phyloP scores from a whole-genome alignment of 225 moss, liverwort and hornwort species.

The Pseudisothecium myosuroides region DNA sequence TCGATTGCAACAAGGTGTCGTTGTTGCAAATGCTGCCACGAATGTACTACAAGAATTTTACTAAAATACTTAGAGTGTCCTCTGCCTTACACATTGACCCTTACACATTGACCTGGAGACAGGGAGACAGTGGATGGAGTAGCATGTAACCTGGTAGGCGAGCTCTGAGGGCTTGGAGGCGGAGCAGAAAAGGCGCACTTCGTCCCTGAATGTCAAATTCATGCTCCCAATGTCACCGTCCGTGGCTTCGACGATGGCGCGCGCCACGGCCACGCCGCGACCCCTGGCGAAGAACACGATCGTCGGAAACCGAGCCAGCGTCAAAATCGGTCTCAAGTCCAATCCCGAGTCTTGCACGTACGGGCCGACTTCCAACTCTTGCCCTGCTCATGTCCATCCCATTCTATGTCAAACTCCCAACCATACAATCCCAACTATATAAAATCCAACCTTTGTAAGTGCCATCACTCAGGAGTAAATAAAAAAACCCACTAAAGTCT shows the following conservation, averaged over 20 bases:
- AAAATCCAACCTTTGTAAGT: neutral
- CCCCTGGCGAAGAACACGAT: constrained; percentile 65
- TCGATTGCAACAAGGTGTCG: neutral
- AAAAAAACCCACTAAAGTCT: neutral
- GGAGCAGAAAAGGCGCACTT: constrained; percentile 67
- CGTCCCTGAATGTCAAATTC: constrained; percentile 63
- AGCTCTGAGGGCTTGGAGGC: constrained; percentile 55
- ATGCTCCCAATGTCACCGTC: constrained; percentile 71
- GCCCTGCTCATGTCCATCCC: constrained; percentile 34
- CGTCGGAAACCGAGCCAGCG: constrained; percentile 64
- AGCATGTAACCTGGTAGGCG: constrained; percentile 49
- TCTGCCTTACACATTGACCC: neutral
- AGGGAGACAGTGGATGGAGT: neutral
- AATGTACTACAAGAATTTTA: neutral
- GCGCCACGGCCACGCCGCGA: constrained; percentile 59
- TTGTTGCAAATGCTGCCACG: neutral
- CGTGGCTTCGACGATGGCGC: constrained; percentile 53
- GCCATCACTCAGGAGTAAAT: neutral
- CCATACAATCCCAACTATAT: too few relatives aligned
- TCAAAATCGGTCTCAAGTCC: constrained; percentile 69
- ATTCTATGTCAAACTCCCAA: neutral
- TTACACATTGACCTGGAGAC: neutral
- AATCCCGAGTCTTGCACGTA: constrained; percentile 39
- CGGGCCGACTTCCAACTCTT: constrained; percentile 72
- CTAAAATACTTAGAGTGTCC: neutral